Conservation (phyloP, 140 eudicot species). For the Senecio squalidus region DNA sequence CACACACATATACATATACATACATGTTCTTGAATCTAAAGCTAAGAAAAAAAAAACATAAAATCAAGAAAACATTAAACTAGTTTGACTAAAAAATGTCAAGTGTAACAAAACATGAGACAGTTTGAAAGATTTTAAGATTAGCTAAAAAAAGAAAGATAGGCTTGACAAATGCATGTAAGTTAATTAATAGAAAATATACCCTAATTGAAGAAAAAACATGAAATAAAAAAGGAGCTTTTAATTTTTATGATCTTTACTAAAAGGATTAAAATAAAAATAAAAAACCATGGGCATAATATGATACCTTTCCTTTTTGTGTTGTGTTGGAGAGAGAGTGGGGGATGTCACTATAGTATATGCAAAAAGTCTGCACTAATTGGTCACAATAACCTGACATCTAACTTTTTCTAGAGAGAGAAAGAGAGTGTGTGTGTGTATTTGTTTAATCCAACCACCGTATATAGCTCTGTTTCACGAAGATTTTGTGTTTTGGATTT, state of each 20-base stretch:
- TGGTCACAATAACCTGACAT: constrained; percentile 21
- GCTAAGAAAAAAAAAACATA: neutral
- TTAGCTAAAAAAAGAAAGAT: constrained; percentile 13
- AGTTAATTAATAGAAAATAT: constrained; percentile 13
- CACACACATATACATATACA: constrained; percentile 17
- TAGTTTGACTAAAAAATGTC: constrained; percentile 4
- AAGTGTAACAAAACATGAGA: constrained; percentile 18
- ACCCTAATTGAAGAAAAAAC: constrained; percentile 30
- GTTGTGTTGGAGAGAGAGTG: constrained; percentile 21
- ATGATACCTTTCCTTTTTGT: constrained; percentile 28
- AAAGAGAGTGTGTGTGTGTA: neutral
- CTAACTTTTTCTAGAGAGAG: constrained; percentile 13
- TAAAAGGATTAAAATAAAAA: constrained; percentile 24
- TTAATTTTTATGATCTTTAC: constrained; percentile 26
- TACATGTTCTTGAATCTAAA: constrained; percentile 13
- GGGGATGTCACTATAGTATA: constrained; percentile 3
- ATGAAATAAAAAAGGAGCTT: constrained; percentile 5
- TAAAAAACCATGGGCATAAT: constrained; percentile 15
- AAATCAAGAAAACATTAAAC: neutral
- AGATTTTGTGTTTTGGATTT: constrained; percentile 20
- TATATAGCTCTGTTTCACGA: constrained; percentile 15
- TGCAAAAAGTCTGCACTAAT: constrained; percentile 30
- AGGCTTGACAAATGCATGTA: constrained; percentile 23
- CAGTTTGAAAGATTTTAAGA: constrained; percentile 8
- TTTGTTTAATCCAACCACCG: constrained; percentile 26